Evolutionary conservation across 106 monocot genomes (phyloP), one percentile per base, ranked within the genome.

Genomic region (Chionographis japonica): DNA sequence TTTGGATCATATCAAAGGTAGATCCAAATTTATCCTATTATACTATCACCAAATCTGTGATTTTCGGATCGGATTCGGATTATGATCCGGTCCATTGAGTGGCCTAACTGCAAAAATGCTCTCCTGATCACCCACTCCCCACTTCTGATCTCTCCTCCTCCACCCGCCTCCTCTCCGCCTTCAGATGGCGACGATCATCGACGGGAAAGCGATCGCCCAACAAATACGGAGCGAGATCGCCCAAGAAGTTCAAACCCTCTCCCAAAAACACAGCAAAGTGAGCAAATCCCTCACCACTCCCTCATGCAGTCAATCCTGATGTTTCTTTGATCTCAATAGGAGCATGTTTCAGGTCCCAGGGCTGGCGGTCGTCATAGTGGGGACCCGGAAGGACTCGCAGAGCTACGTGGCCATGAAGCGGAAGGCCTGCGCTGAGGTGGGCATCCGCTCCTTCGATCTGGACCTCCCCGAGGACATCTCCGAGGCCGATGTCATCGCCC

Each of bases 381-480:
- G 95, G 37, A 76, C 53, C 8, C 68, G 91, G 56, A 91, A 89
- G 79, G 95, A 95, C 64, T 91, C 91, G 17, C 86, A 84, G 79
- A 95, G 69, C 67, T 95, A 91, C 60, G 95, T 95, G 27, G 49
- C 64, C 49, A 95, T 85, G 88, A 92, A 95, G 86, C 81, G 91
- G 60, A 95, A 91, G 73, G 95, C 95, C 18, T 95, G 91, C 65
- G 88, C 83, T 11, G 91, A 95, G 77, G 88, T 91, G 18, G 91
- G 95, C n/a, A 95, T 95, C 67, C 66, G 67, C 19, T 95, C 91
- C 39, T 63, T 92, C 67, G 83, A 95, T 18, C 12, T 72, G 59
- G 85, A 82, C 40, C 78, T 95, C 46, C 82, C 91, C 2, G 86
- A 95, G 66, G 73, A 81, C 40, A 71, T 82, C 68, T 78, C 91